Percentiles rank a stretch among this genome's conserved stretches.
Evolutionary conservation across 2,329 filamentous ascomycete genomes (phyloP).

Genomic region (Zopfia rhizophila): DNA sequence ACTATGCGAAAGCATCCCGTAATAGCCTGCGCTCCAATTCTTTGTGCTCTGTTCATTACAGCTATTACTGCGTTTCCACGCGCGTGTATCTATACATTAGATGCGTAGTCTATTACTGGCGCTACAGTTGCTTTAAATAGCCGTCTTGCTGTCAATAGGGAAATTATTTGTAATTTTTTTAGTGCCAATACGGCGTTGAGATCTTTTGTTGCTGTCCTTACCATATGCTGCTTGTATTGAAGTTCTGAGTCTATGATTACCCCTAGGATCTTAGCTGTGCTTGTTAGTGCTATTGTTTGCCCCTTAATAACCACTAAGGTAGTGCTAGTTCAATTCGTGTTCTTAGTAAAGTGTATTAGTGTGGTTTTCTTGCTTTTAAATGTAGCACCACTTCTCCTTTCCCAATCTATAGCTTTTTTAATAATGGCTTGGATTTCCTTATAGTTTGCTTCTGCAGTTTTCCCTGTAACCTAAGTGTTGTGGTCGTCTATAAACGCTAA

Average conservation of each 20-base stretch:
- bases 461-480: conserved; percentile 23
- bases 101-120: conserved; percentile 18
- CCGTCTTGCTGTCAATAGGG: conserved; percentile 17
- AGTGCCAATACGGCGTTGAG: conserved; percentile 20
- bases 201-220: conserved; percentile 20
- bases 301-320: conserved; percentile 9
- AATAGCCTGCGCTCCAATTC: conserved; percentile 19
- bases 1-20: conserved; percentile 17
- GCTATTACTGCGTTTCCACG: conserved; percentile 12
- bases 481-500: too few relatives aligned
- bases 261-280: conserved; percentile 24
- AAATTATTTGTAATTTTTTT: conserved; percentile 20
- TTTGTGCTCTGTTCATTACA: conserved; percentile 18
- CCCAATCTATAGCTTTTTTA: conserved; percentile 27
- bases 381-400: conserved; percentile 37
- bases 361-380: conserved; percentile 48
- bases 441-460: conserved; percentile 10
- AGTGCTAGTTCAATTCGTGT: conserved; percentile 2
- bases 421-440: conserved; percentile 20
- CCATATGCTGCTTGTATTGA: conserved; percentile 24
- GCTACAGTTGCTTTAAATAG: conserved; percentile 20
- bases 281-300: conserved; percentile 16
- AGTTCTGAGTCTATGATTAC: conserved; percentile 24
- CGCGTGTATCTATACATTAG: conserved; percentile 19
- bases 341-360: conserved; percentile 46